Base-by-base conservation (phyloP, 495 filamentous ascomycete species). In the Halenospora varia region DNA sequence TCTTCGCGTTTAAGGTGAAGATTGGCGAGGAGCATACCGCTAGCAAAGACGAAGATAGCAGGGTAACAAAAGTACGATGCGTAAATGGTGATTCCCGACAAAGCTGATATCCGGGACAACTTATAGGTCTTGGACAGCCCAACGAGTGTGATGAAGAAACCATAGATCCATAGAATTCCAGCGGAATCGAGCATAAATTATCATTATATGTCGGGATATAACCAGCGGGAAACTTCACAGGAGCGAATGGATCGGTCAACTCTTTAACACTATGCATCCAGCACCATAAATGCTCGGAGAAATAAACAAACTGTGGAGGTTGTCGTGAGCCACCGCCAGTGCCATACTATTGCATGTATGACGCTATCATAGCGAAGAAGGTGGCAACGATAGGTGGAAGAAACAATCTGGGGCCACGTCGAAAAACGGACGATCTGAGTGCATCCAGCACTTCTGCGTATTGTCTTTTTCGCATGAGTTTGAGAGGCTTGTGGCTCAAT, bases 401-500 rank as follows among this genome's bases (percentile, higher is more conserved):
- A 17, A 9, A 87, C 2, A 88, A 75, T 10, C 85, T 78, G 13
- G 86, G 63, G 1, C 67, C 73, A 2, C 85, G 83, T 3, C 85
- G 83, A 52, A 88, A 85, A 17, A 82, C 78, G 0, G 82, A 79
- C 0, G 82, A 86, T 8, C 79, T 86, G 64, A 10, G 58, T 57
- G 2, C 61, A 48, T 59, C 67, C 68, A 64, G 64, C 66, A 60
- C 24, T 19, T 59, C 66, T 11, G 59, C 62, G 17, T 65, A 35
- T 18, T 77, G 69, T 25, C 75, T 72, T 25, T 67, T 72, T 48
- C 80, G 80, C 39, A 82, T 75, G 10, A 72, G 68, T 52, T 77
- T 77, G 24, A 88, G 64, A 0, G 84, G 80, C 56, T 85, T 83
- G 57, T 81, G 79, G 11, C 81, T 85, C 13, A 88, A 71, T 1